Evolutionary conservation across 805 yeast species (phyloP), one percentile per base, ranked within the genome.

Genomic region (Candida ponderosae): DNA sequence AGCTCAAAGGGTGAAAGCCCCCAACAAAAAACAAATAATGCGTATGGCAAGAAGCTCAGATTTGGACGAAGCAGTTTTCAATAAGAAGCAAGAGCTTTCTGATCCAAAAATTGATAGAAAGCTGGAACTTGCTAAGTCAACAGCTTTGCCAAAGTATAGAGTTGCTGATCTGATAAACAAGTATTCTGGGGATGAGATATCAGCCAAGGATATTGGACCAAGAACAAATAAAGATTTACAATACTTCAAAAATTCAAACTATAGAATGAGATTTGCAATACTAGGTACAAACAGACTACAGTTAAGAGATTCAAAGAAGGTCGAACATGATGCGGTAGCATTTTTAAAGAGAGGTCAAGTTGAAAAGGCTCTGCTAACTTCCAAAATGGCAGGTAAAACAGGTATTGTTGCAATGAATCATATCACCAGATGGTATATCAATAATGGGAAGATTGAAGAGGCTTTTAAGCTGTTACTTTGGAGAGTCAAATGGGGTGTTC

Each of bases 401-500:
- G 85, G 83, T 8, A 45, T 65, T 0, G 83, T 77, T 24, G 83
- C 76, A 1, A 70, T 76, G 74, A 83, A 84, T 44, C 65, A 70
- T n/a, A 64, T 83, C 0, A 53, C 77, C 49, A 66, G 70, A 41
- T 68, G 75, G 62, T 61, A 68, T 31, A 56, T 79, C 4, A 53
- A 54, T 7, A 48, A 50, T 1, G 47, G 61, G 8, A 65, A 69
- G 3, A 66, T 68, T 18, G 66, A 68, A 32, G 65, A 63, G 7
- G 81, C 82, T 0, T 38, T 79, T 19, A 72, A 72, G 30, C 45
- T 74, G 16, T 67, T 68, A 41, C 66, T 68, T 35, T 68, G 72
- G 58, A 62, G 85, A 35, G 78, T 76, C 46, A 81, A 79, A 51
- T 72, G 84, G 78, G 72, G 71, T 1, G 66, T 77, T 11, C 68